Conservation (phyloP, 2,329 filamentous ascomycete genomes). For the Xylariaceae sp. region DNA sequence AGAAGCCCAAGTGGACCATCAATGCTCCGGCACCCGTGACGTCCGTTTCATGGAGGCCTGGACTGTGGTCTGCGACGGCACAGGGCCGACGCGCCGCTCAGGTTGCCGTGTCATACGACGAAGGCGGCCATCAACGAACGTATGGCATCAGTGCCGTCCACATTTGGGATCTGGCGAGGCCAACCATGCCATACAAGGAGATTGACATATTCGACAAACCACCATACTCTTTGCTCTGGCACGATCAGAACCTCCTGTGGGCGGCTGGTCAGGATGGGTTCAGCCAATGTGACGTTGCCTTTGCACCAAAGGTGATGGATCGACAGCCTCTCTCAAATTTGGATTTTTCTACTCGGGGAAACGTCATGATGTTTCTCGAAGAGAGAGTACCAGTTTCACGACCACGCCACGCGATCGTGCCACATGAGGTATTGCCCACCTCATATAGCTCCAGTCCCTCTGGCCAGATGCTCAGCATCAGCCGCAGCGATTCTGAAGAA, state of each 20-base stretch:
- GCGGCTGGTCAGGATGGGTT: conserved; percentile 62
- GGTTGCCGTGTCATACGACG: conserved; percentile 59
- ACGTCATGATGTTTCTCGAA: conserved; percentile 59
- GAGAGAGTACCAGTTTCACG: conserved; percentile 46
- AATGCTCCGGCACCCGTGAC: conserved; percentile 57
- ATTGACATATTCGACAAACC: conserved; percentile 56
- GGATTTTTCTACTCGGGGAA: conserved; percentile 55
- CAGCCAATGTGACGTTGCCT: conserved; percentile 61
- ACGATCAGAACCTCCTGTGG: conserved; percentile 62
- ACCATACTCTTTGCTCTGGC: conserved; percentile 58
- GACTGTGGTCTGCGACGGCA: conserved; percentile 60
- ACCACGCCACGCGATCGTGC: conserved; percentile 28
- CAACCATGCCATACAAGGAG: conserved; percentile 63
- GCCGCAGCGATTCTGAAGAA: conserved; percentile 62
- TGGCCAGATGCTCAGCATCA: conserved; percentile 49
- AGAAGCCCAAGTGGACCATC: conserved; percentile 61
- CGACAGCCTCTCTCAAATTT: conserved; percentile 57
- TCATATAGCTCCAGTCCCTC: conserved; percentile 46
- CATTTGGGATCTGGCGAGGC: conserved; percentile 65
- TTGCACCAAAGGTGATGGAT: conserved; percentile 59
- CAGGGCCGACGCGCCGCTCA: conserved; percentile 57
- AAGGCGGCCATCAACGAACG: conserved; percentile 44
- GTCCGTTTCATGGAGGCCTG: conserved; percentile 59
- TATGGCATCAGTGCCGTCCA: conserved; percentile 57
- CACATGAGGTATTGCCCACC: conserved; percentile 26